Evolutionary conservation across 441 rosid species (phyloP), one percentile per base, ranked within the genome.

Genomic region (Kokia cookei): DNA sequence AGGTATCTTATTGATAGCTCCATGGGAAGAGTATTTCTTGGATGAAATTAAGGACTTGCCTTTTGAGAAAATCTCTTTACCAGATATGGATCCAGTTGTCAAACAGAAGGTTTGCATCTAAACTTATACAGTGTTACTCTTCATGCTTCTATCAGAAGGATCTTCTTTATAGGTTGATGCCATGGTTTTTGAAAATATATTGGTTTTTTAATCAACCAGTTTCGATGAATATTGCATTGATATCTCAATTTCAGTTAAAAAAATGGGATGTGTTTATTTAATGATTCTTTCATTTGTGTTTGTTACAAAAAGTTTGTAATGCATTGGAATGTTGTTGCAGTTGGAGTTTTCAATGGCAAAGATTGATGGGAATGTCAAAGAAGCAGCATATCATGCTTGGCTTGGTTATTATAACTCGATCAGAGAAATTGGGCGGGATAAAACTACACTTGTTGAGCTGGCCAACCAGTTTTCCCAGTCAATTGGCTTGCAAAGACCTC

Each of bases 351-450:
- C 96, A 3, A 77, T 96, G 84, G 85, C 76, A 58, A 92, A 87
- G 84, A 81, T 96, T 54, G 99, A 92, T 78, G 84, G 81, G 40
- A 89, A 90, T 72, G 76, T 90, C 73, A 94, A 91, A 86, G 99
- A 96, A 86, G 97, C 90, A 63, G 98, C 97, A 26, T 96, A 89
- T 82, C 96, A 92, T 82, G 93, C 94, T 58, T 96, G 99, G 98
- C 93, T 96, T 57, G 94, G 94, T 62, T 96, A 93, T 69, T 94
- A 96, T 71, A 92, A 87, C 83, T 94, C 98, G 2, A 86, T 92
- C 83, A 81, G 86, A 71, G 90, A 89, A 85, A 92, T 87, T 13
- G 92, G 98, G 67, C 81, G 97, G 78, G 98, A 91, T 58, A 93
- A 93, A 79, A 93, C 94, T 37, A 86, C 85, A 0, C 90, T 94